Base-by-base conservation (phyloP, 306 rosid genomes). In the Neltuma alba region DNA sequence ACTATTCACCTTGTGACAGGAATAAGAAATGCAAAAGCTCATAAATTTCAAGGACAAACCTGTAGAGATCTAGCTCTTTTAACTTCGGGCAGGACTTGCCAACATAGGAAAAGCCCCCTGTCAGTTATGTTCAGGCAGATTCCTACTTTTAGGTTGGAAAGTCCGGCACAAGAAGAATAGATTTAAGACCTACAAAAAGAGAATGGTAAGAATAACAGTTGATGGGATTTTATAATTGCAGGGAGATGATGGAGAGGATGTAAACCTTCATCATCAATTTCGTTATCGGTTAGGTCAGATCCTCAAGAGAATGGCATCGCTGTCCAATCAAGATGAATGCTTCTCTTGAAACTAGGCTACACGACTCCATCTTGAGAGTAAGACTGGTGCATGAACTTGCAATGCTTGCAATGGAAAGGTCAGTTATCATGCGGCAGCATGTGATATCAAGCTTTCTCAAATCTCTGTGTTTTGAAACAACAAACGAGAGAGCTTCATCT, bases 211-310 rank as follows among this genome's bases (percentile, higher is more conserved):
- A 70, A 84, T 14, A 67, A 65, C 65, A 82, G 79, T 25, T 61
- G 66, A 81, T 10, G 80, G 27, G 76, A 57, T 73, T 73, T 40
- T 44, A 45, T 57, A 64, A 57, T 62, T 77, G 55, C 57, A 47
- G 21, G 42, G 63, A 62, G 25, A 52, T 34, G 79, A 75, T 71
- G 5, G 5, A 73, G 78, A 70, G n/a, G 28, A 15, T 0, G 72
- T 70, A 71, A 63, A 94, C 98, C 98, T 93, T 96, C 91, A 78
- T 93, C 94, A 15, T 91, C 98, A 31, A 93, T 79, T 86, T 96
- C 99, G 66, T 93, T 93, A 63, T 96, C 99, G n/a, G 98, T 96
- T 52, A 96, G 70, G 79, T 96, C 99, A 78, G 93, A 87, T 90
- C 94, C 87, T 90, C 85, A 5, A 96, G 94, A 72, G 54, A 75